Evolutionary conservation across 306 rosid species (phyloP), one percentile per base, ranked within the genome.

Genomic region (Hippophae rhamnoides): DNA sequence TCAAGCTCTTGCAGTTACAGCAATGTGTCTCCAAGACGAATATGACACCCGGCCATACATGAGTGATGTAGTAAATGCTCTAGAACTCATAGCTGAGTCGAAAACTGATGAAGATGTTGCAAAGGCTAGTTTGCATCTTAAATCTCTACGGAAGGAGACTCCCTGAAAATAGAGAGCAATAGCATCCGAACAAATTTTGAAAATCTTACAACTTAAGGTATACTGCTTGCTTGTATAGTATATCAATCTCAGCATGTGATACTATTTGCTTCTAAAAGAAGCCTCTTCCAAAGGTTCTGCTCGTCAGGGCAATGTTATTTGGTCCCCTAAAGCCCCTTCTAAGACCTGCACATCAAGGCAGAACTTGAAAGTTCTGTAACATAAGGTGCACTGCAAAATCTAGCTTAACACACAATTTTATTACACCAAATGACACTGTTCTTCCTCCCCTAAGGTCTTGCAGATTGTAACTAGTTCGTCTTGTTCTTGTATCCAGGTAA

Each of bases 1-100:
- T 41, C 82, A 87, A 73, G 92, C 95, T 13, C 78, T 84, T 5
- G 95, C 92, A 54, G 84, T 87, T 65, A 89, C 88, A 66, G 92
- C 89, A 64, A 84, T 84, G 89, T 84, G 92, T 59, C 72, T 87
- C 23, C 81, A 76, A 74, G 85, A 74, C 54, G 89, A 87, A 54
- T 77, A 86, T 25, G 82, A 72, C 3, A 78, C 80, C 5, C 63
- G 95, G 10, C 95, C 95, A 26, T 53, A 52, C 43, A 84, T 87
- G 74, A 71, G 75, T 48, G 95, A 84, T 10, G 89, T 87, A 26
- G 89, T 84, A 7, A 64, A 64, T 0, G 85, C 89, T 13, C 82
- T 87, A 11, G 10, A 47, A 10, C 81, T 77, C 60, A 50, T 85
- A 42, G 10, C 75, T 41, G 52, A 4, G 1, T 71, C 57, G 31